These are phyloP conservation scores for Mortierella hygrophila DNA, from an alignment of 192 early-diverging fungal genomes.

Conservation along the genomic window DNA sequence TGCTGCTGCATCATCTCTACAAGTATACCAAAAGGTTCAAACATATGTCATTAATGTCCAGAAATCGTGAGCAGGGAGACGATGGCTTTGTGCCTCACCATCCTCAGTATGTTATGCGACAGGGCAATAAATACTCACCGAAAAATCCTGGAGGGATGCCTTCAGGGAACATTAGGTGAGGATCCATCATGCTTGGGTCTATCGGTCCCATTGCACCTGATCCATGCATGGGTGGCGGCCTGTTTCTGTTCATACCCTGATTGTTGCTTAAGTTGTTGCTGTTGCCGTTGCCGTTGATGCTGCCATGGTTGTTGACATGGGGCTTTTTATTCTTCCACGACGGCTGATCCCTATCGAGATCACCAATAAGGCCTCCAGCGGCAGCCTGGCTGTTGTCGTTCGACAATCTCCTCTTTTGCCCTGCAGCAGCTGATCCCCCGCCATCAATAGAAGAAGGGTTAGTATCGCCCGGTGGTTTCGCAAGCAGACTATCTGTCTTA, in stretches of 20 bases:
- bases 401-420: constrained; percentile 35
- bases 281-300: background rate
- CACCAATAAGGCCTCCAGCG: background rate
- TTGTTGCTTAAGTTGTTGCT: constrained; percentile 25
- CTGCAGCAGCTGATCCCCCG: background rate
- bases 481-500: constrained; percentile 5
- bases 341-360: constrained; percentile 40
- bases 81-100: no score
- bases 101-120: no score
- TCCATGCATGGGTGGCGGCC: constrained; percentile 21
- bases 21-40: background rate
- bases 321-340: constrained; percentile 57
- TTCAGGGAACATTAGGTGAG: constrained; percentile 30
- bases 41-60: background rate
- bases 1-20: constrained; percentile 54
- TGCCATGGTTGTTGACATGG: constrained; percentile 13
- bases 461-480: constrained; percentile 12
- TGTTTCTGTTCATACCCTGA: constrained; percentile 35
- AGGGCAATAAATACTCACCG: constrained; percentile 15
- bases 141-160: constrained; percentile 47
- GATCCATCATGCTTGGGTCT: constrained; percentile 25
- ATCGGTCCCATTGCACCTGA: constrained; percentile 28
- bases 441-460: constrained; percentile 8
- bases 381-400: constrained; percentile 12
- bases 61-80: no score